Base-by-base conservation (phyloP, 768 basidiomycete genomes). In the Strobilomyces confusus region DNA sequence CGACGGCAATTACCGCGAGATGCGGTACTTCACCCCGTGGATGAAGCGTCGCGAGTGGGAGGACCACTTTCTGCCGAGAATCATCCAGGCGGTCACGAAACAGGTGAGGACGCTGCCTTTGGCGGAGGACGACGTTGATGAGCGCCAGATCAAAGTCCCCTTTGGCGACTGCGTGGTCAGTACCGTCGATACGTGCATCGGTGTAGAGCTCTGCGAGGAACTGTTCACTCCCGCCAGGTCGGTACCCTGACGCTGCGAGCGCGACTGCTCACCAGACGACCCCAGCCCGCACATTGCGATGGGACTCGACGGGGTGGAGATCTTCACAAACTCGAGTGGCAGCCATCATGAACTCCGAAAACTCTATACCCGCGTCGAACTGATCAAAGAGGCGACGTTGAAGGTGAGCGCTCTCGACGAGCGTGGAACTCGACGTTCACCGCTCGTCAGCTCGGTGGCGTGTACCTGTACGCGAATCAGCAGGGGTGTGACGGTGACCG, bases 281-380 rank as follows among this genome's bases (percentile, higher is more conserved):
- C 6, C 14, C 57, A 99, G 97, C 56, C 97, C 97, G 5, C 97
- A 99, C 66, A 95, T 98, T 52, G 73, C 87, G 13, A 98, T 98
- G 97, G 97, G 95, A 8, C 81, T 99, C 9, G 95, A 99, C 63
- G 97, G 97, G 6, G 95, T 98, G 9, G 97, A 99, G 71, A 97
- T 99, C 46, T 98, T 98, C 67, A 98, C 95, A 9, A 99, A 99
- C 72, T 98, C 97, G 1, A 95, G 92, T 58, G 97, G 94, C 5
- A 95, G 92, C 69, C 97, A 99, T 66, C 97, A 99, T 64, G 97
- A 98, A 67, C 83, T 99, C 23, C 86, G 97, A n/a, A 99, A 99
- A 70, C 79, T 99, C 23, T 83, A 92, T 64, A 84, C 82, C 9
- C 84, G 97, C 8, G 82, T 98, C 2, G 94, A 99, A 56, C 77